These are phyloP conservation scores for Yamagishiella unicocca DNA, from an alignment of 139 green algal genomes.

Conservation along the genomic window DNA sequence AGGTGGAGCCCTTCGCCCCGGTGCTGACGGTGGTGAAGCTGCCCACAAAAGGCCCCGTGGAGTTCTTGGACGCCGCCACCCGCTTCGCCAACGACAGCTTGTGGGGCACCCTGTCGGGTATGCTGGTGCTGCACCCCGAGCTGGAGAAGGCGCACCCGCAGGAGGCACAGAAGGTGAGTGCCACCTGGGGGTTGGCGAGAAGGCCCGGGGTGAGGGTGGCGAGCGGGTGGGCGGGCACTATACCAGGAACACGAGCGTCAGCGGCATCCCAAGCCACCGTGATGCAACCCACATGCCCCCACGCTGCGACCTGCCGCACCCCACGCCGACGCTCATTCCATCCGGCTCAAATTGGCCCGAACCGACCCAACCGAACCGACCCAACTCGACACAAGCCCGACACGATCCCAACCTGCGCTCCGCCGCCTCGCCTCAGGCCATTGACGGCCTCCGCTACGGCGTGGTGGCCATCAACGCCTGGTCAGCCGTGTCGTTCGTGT, in stretches of 20 bases:
- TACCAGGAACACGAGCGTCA: too few relatives aligned
- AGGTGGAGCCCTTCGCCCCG: constrained; percentile 64
- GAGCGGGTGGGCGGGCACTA: background rate
- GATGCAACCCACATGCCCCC: too few relatives aligned
- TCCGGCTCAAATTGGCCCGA: too few relatives aligned
- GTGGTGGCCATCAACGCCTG: constrained; percentile 32
- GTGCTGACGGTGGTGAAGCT: constrained; percentile 58
- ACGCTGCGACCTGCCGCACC: too few relatives aligned
- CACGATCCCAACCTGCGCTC: too few relatives aligned
- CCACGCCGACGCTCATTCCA: too few relatives aligned
- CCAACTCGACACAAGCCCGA: too few relatives aligned
- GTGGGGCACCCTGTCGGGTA: constrained; percentile 59
- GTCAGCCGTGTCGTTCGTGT: background rate
- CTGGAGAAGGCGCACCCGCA: constrained; percentile 31
- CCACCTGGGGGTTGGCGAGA: background rate
- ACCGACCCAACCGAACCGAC: too few relatives aligned
- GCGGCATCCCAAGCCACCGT: too few relatives aligned
- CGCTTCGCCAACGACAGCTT: constrained; percentile 50
- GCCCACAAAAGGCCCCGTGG: background rate
- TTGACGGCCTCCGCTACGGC: constrained; percentile 31
- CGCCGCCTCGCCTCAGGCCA: background rate
- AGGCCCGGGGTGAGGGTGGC: background rate
- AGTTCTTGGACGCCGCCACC: constrained; percentile 42
- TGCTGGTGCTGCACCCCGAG: constrained; percentile 49
- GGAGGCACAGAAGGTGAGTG: constrained; percentile 18